Base-by-base conservation (phyloP, 2,329 filamentous ascomycete species). In the Grosmannia serpens region DNA sequence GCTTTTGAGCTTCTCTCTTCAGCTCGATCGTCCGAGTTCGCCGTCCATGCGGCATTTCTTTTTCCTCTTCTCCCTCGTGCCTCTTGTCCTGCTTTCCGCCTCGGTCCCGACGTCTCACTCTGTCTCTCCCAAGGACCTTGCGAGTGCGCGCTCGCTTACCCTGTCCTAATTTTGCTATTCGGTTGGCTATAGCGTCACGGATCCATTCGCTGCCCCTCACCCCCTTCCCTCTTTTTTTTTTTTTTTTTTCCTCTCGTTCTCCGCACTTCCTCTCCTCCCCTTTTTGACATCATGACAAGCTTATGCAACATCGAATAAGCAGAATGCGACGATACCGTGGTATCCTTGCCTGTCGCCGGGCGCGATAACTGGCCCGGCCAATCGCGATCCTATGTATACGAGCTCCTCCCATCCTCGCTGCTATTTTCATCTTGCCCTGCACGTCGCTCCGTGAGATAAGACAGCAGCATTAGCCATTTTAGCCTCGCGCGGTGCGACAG, bases 151-250 rank as follows among this genome's bases (percentile, higher is more conserved):
- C 49, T 59, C 58, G 58, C 58, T 59, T 59, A 56, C 58, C 54
- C 35, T 59, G 44, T 47, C 58, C 58, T 53, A 35, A 59, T 59
- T 58, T 54, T 55, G 50, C 27, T 13, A 46, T 29, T 26, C 26
- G 31, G 22, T n/a, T 55, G 27, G 33, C 35, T 26, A 15, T 29
- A n/a, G 17, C 35, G 22, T 10, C 15, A 10, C 27, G 35, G 33
- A 33, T 52, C 20, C 29, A 24, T n/a, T 1, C 26, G n/a, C 27
- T 29, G 33, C 46, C 50, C 47, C 47, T 52, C 55, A 35, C 55
- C n/a, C 35, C 15, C 49, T 22, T 26, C 22, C 10, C 46, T 17
- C 26, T 38, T 33, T 22, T 15, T n/a, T 4, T 51, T 29, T 44
- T 44, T 15, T n/a, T n/a, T n/a, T n/a, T n/a, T n/a, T n/a, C n/a